Evolutionary conservation across 371 early-diverging fungal species (phyloP).

Genomic region (Basidiobolus meristosporus): DNA sequence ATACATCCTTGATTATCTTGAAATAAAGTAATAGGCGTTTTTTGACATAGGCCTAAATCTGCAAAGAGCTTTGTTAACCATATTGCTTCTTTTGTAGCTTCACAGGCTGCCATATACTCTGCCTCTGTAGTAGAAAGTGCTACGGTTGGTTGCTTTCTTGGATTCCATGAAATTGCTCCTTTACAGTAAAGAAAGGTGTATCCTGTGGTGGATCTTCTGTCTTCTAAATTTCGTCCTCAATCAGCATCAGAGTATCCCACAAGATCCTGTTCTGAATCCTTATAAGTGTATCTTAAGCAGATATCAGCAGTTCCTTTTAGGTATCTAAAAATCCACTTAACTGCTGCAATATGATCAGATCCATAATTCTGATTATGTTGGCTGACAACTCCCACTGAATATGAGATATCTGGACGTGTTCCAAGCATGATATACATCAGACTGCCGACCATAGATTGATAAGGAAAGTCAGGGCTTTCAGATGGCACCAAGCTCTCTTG

Average conservation of each 20-base stretch:
- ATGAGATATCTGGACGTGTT: conserved; percentile 3
- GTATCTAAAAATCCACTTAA: conserved; percentile 3
- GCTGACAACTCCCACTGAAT: conserved; percentile 2
- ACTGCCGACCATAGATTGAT: conserved; percentile 2
- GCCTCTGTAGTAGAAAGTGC: conserved; percentile 9
- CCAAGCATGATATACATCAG: conserved; percentile 2
- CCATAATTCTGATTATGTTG: not conserved
- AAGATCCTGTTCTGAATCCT: not conserved
- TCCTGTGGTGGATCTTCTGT: conserved; percentile 5
- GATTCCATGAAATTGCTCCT: conserved; percentile 4
- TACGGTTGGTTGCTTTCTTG: conserved; percentile 4
- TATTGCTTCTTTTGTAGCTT: conserved; percentile 4
- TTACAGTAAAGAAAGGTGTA: conserved; percentile 3
- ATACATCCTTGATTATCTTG: not conserved
- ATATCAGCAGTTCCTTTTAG: not conserved
- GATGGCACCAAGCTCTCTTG: too few relatives aligned
- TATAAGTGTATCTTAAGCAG: not conserved
- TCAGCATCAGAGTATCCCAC: conserved; percentile 3
- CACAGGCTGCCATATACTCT: conserved; percentile 4
- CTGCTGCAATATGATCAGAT: not conserved
- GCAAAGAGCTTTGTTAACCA: not conserved
- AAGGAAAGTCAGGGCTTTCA: not conserved
- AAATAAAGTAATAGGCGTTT: not conserved
- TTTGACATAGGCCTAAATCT: not conserved
- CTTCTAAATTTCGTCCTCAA: conserved; percentile 1